Conservation (phyloP, 306 rosid genomes). For the Ammopiptanthus mongolicus region DNA sequence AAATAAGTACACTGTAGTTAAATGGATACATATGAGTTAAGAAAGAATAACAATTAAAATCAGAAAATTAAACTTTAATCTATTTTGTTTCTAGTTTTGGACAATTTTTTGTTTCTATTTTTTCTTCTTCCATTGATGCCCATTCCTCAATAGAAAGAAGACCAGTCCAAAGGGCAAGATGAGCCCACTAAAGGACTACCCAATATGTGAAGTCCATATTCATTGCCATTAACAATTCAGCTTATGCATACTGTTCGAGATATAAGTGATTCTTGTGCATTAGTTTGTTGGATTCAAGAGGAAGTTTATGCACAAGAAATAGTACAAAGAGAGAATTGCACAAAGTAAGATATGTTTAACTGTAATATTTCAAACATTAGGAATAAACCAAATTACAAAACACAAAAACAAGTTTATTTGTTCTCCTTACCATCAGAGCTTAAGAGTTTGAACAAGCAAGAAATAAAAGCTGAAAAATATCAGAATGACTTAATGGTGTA, state of each 20-base stretch:
- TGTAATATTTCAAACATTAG: background rate
- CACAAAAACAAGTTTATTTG: slow-evolving; percentile 11
- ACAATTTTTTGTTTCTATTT: too few relatives aligned
- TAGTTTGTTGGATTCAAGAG: background rate
- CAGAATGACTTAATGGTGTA: slow-evolving; percentile 10
- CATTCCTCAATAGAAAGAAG: too few relatives aligned
- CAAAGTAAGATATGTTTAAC: slow-evolving; percentile 11
- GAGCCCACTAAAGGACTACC: too few relatives aligned
- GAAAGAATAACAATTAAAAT: too few relatives aligned
- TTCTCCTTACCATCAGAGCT: background rate
- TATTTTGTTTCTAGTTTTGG: too few relatives aligned
- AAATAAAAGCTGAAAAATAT: background rate
- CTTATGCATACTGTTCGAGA: background rate
- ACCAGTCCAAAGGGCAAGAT: too few relatives aligned
- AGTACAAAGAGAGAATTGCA: background rate
- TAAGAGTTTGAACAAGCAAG: background rate
- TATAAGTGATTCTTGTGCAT: background rate
- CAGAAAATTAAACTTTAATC: too few relatives aligned
- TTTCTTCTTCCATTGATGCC: too few relatives aligned
- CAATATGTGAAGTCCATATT: too few relatives aligned
- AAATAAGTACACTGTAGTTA: too few relatives aligned
- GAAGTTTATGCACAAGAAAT: background rate
- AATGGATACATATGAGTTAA: too few relatives aligned
- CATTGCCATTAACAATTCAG: too few relatives aligned
- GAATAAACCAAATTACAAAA: slow-evolving; percentile 7